Evolutionary conservation across 495 filamentous ascomycete genomes (phyloP), one percentile per base, ranked within the genome.

Genomic region (Lophiotrema nucula): DNA sequence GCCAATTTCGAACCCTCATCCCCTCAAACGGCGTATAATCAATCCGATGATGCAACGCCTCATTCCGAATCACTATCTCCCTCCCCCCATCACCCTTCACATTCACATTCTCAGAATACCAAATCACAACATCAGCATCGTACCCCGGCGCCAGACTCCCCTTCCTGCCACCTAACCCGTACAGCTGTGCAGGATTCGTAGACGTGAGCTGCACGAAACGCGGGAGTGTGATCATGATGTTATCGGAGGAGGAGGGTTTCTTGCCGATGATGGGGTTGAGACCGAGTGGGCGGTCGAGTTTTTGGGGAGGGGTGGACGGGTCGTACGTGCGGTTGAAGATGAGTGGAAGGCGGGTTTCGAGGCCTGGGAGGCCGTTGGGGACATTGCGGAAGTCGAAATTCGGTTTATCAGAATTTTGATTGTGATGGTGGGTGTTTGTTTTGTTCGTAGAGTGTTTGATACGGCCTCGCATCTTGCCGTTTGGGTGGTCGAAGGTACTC

Each of bases 121-220:
- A 75, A 53, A 79, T 76, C 10, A 75, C 72, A 2, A 79, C 53
- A 55, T 79, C 76, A 5, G 76, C 76, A 59, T 79, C 76, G 47
- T 75, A 47, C 15, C 49, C 49, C 5, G 31, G 38, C 5, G 33
- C 33, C 5, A 53, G 5, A 31, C 15, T 73, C 31, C 73, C 56
- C n/a, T 66, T 69, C 51, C 72, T 74, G 22, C 62, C 70, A 4
- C 58, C 60, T 2, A 69, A 60, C 1, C 72, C 74, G 11, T 68
- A 53, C 41, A 45, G 41, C 41, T 45, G n/a, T 6, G 41, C 41
- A 16, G 41, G 41, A 18, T 45, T 45, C n/a, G n/a, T 45, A 16
- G n/a, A 45, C n/a, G n/a, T 45, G 8, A 45, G 21, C 16, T 8
- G 8, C 41, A 45, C 41, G 21, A 45, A 45, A 11, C 21, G n/a